Evolutionary conservation across 352 stramenopile genomes (phyloP).

Genomic region (Globisporangium cylindrosporum): DNA sequence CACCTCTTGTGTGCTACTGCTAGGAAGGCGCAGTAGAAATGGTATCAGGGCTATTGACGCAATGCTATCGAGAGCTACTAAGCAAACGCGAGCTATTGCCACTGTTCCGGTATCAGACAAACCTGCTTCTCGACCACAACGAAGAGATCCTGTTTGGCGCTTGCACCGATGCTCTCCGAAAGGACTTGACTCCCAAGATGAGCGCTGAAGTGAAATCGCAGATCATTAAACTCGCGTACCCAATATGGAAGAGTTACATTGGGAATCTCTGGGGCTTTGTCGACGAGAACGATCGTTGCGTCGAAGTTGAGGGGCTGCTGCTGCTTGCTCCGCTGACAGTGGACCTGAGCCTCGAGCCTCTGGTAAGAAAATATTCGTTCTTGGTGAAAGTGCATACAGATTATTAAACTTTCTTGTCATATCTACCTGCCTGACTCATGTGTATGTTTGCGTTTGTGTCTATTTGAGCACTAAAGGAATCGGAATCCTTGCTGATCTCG

Average conservation of each 20-base stretch:
- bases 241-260: slow-evolving; percentile 17
- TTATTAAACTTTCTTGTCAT: too few species aligned
- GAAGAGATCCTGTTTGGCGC: slow-evolving; percentile 17
- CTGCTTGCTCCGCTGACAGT: slow-evolving; percentile 5
- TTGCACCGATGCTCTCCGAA: background rate
- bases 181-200: background rate
- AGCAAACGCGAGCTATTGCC: background rate
- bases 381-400: background rate
- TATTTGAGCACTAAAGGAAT: slow-evolving; percentile 1
- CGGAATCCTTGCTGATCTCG: background rate
- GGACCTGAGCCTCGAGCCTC: background rate
- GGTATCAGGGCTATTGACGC: slow-evolving; percentile 4
- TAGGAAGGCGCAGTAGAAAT: slow-evolving; percentile 8
- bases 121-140: slow-evolving; percentile 12
- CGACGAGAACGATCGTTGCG: background rate
- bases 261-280: slow-evolving; percentile 3
- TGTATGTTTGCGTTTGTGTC: background rate
- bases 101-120: slow-evolving; percentile 11
- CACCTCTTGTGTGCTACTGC: background rate
- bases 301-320: slow-evolving; percentile 1
- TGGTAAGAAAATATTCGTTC: background rate
- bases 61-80: slow-evolving; percentile 15
- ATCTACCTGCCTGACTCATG: background rate
- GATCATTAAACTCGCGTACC: background rate
- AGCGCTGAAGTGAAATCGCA: background rate